Conservation (phyloP, 2,329 filamentous ascomycete genomes). For the Trichoderma sp. region DNA sequence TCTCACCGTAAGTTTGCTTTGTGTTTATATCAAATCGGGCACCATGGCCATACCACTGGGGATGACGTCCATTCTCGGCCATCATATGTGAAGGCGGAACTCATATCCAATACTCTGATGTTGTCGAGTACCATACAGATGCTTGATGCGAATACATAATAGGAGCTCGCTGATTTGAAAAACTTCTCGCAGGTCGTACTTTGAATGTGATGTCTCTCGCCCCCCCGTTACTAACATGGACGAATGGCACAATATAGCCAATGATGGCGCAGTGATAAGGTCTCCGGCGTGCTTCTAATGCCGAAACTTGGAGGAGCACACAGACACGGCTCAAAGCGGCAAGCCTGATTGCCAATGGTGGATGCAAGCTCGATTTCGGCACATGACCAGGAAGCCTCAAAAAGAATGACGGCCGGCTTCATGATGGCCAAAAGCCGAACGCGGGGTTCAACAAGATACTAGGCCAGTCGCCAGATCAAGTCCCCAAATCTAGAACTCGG, state of each 20-base stretch:
- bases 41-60: not conserved
- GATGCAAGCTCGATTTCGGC: not conserved
- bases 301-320: not conserved
- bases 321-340: not conserved
- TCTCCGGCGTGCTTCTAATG: not conserved
- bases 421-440: not conserved
- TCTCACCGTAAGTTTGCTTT: not conserved
- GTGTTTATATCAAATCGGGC: not conserved
- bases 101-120: not conserved
- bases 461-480: not conserved
- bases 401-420: not conserved
- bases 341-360: not conserved
- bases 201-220: not conserved
- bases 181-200: not conserved
- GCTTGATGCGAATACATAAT: not conserved
- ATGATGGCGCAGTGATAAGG: not conserved
- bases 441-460: not conserved
- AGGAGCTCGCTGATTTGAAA: not conserved
- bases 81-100: not conserved
- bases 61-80: not conserved
- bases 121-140: not conserved
- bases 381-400: not conserved
- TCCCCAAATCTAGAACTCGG: not conserved
- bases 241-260: not conserved
- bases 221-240: not conserved